Evolutionary conservation across 495 filamentous ascomycete species (phyloP).

Genomic region (Aspergillus coremiiformis): DNA sequence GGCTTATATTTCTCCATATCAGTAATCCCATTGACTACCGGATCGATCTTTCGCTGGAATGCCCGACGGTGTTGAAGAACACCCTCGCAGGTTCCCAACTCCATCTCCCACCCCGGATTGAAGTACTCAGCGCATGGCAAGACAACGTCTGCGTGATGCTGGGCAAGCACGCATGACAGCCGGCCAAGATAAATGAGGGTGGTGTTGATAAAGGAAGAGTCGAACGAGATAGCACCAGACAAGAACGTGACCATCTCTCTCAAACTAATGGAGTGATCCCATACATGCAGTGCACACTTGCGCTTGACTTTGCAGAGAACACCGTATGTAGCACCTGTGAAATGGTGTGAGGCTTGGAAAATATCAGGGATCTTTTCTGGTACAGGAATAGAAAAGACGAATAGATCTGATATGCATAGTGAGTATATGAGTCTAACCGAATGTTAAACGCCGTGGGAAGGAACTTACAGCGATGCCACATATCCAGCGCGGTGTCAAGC

Average conservation of each 20-base stretch:
- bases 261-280: constrained; percentile 63
- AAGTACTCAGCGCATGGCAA: constrained; percentile 60
- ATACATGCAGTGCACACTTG: constrained; percentile 54
- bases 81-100: constrained; percentile 55
- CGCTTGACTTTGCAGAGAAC: constrained; percentile 58
- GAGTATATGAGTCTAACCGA: constrained; percentile 49
- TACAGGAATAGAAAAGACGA: constrained; percentile 61
- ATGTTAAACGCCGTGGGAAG: constrained; percentile 42
- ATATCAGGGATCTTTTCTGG: constrained; percentile 55
- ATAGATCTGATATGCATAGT: constrained; percentile 52
- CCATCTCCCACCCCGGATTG: constrained; percentile 61
- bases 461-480: constrained; percentile 48
- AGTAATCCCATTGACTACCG: constrained; percentile 62
- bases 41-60: constrained; percentile 58
- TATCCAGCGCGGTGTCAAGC: constrained; percentile 49
- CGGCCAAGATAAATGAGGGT: constrained; percentile 49
- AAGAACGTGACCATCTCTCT: constrained; percentile 55
- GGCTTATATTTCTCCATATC: constrained; percentile 59
- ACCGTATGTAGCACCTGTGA: constrained; percentile 55
- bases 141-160: constrained; percentile 60
- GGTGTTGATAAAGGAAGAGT: constrained; percentile 52
- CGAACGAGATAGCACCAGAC: constrained; percentile 51
- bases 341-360: constrained; percentile 62
- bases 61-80: constrained; percentile 49
- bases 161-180: constrained; percentile 49